These are phyloP conservation scores for Decorospora gaudefroyi DNA, from an alignment of 2,329 filamentous ascomycete species.

Conservation along the genomic window DNA sequence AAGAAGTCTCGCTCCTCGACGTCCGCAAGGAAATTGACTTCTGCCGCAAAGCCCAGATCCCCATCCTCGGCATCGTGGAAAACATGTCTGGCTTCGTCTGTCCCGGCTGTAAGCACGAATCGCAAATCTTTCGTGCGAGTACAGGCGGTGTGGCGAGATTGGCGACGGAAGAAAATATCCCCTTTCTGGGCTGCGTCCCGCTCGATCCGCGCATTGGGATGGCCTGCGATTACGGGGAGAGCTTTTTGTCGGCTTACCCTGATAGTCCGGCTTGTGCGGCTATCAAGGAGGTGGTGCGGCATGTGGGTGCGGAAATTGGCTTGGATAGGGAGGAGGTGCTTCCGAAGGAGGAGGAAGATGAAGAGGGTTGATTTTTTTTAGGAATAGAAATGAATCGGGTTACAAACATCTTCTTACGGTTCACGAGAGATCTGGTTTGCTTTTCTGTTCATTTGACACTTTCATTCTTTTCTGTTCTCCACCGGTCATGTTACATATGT, in stretches of 20 bases:
- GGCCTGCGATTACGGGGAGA: constrained; percentile 97
- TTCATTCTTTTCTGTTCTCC: too few species aligned
- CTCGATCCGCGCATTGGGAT: constrained; percentile 93
- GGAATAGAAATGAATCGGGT: too few species aligned
- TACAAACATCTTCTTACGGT: too few species aligned
- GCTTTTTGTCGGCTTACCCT: constrained; percentile 90
- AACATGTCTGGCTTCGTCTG: constrained; percentile 99
- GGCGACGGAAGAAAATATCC: constrained; percentile 83
- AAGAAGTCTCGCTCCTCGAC: constrained; percentile 89
- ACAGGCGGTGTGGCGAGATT: constrained; percentile 83
- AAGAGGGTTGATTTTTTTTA: neutral
- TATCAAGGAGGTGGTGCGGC: constrained; percentile 77
- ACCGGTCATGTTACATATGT: neutral
- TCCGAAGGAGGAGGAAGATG: constrained; percentile 27
- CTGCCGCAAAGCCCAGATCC: constrained; percentile 90
- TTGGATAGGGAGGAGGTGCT: constrained; percentile 37
- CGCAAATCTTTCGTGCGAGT: constrained; percentile 85
- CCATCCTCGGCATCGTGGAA: constrained; percentile 86
- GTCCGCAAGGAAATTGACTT: constrained; percentile 98
- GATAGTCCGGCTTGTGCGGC: constrained; percentile 89
- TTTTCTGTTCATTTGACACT: too few species aligned
- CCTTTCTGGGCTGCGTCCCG: constrained; percentile 87
- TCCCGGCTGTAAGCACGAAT: constrained; percentile 79
- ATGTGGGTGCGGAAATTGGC: constrained; percentile 60
- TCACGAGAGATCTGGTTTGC: too few species aligned